These are phyloP conservation scores for Vanilla planifolia DNA, from an alignment of 106 monocot genomes.

Conservation along the genomic window DNA sequence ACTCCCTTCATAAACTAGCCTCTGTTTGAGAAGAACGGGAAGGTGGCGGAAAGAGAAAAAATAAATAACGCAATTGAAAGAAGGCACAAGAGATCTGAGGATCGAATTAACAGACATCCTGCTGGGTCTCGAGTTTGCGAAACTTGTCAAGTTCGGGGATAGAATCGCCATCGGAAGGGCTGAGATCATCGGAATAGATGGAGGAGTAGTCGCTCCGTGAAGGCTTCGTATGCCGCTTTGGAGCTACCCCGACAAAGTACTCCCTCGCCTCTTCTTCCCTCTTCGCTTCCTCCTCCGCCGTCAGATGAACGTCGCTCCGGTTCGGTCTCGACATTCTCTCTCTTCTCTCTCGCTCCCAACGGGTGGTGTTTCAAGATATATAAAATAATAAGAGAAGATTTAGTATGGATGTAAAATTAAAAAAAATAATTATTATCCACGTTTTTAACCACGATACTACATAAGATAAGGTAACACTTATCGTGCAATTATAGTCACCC, in stretches of 20 bases:
- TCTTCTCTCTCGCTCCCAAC: conserved; percentile 1
- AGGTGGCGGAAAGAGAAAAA: neutral
- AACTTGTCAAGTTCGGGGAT: conserved; percentile 67
- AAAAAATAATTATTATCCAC: too few species aligned
- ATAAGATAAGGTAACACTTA: too few species aligned
- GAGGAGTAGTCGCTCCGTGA: conserved; percentile 68
- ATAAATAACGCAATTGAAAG: neutral
- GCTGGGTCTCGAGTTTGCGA: conserved; percentile 47
- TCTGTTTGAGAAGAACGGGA: conserved; percentile 21
- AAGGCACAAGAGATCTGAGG: neutral
- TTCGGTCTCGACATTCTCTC: conserved; percentile 38
- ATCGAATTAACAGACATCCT: conserved; percentile 30
- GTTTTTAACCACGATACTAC: too few species aligned
- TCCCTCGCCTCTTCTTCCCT: conserved; percentile 51
- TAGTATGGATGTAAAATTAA: too few species aligned
- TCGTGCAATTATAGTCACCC: too few species aligned
- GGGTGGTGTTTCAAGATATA: too few species aligned
- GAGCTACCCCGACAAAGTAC: conserved; percentile 53
- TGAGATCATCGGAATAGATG: conserved; percentile 16
- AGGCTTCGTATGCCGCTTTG: conserved; percentile 90
- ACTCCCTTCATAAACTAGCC: conserved; percentile 45
- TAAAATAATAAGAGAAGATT: too few species aligned
- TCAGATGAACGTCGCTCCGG: conserved; percentile 68
- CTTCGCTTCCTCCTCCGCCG: conserved; percentile 57
- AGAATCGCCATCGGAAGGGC: conserved; percentile 21